Conservation (phyloP, 2,329 filamentous ascomycete species). For the Amauroascus niger region DNA sequence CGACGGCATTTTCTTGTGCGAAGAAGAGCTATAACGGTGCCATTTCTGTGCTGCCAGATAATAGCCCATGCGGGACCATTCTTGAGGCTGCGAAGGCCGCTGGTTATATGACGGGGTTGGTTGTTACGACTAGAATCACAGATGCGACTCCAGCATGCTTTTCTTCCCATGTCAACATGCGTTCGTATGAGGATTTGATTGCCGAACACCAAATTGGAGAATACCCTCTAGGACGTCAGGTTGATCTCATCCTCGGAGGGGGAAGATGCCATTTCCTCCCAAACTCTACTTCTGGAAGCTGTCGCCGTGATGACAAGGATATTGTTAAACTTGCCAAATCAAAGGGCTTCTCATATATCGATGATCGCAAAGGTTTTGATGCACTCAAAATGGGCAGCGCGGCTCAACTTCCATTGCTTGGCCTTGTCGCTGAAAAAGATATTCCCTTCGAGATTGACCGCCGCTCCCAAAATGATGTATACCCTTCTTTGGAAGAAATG, state of each 20-base stretch:
- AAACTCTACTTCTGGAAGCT: constrained; percentile 71
- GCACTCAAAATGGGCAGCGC: constrained; percentile 55
- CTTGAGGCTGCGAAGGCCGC: constrained; percentile 87
- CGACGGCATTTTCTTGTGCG: constrained; percentile 89
- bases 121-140: constrained; percentile 89
- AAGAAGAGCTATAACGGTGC: constrained; percentile 94
- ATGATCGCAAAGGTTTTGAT: constrained; percentile 65
- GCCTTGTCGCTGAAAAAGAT: constrained; percentile 70
- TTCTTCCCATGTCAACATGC: constrained; percentile 71
- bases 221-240: constrained; percentile 72
- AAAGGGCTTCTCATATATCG: constrained; percentile 71
- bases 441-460: constrained; percentile 93
- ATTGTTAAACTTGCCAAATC: constrained; percentile 62
- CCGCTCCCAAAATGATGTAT: constrained; percentile 63
- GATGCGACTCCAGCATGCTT: constrained; percentile 96
- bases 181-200: constrained; percentile 78
- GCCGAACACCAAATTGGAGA: constrained; percentile 86
- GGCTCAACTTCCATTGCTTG: constrained; percentile 70
- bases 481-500: constrained; percentile 90
- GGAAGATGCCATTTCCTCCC: constrained; percentile 88
- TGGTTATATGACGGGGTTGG: constrained; percentile 84
- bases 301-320: constrained; percentile 68
- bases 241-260: constrained; percentile 88
- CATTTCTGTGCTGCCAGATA: constrained; percentile 78
- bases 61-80: constrained; percentile 79